Evolutionary conservation across 163 green algal species (phyloP), one percentile per base, ranked within the genome.

Genomic region (Trebouxiophyceae sp.): DNA sequence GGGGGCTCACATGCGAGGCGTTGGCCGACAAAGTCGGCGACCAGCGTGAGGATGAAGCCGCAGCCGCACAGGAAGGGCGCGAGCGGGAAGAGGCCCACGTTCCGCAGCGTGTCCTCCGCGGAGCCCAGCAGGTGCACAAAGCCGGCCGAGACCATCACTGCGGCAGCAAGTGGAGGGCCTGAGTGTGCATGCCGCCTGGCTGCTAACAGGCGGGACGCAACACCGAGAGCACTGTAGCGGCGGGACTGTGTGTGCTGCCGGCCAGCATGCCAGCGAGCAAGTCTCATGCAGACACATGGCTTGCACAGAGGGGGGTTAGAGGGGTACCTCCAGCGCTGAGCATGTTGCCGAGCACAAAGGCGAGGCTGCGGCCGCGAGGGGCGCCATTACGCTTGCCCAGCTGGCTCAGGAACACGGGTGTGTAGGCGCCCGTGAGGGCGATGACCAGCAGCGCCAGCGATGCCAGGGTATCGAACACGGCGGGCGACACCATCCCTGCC

Each of bases 41-140:
- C 34, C 5, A 95, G 72, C 1, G 87, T 95, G 27, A 89, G 59
- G n/a, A 95, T 58, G 66, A 85, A 91, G 19, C 87, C 87, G 2
- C 71, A 34, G 28, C 77, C 86, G 45, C 81, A 86, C 30, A 95
- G 73, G 62, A 93, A 92, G 29, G 83, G 77, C 0, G 86, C 74
- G 16, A 91, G 70, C 1, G 86, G 83, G 54, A 68, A 73, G 26
- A 76, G 47, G 2, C 54, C 27, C 28, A 76, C 62, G 12, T 12
- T 5, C 5, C 6, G 19, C 39, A 95, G 76, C 67, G 79, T 33
- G 23, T 68, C 62, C 24, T 89, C 60, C 1, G 83, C 73, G 55
- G 89, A 79, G 0, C 84, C 84, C 65, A 95, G 72, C 45, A 95
- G 66, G 71, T 95, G 87, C 66, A 84, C 90, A 50, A 95, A 89